Evolutionary conservation across 768 basidiomycete species (phyloP).

Genomic region (Leccinum uliginosum): DNA sequence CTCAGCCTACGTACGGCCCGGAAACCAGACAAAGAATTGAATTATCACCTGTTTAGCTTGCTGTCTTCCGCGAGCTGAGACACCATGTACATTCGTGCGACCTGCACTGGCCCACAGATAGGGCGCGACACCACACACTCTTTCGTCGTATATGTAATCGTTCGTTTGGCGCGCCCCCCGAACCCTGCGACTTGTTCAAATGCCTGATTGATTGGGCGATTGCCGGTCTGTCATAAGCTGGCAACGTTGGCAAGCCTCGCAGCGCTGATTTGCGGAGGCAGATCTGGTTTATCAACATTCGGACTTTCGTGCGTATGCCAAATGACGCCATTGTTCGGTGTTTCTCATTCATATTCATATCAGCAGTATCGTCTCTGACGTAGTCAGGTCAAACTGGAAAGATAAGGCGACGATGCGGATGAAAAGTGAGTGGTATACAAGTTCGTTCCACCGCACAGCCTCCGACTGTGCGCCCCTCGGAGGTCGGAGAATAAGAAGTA

Average conservation of each 20-base stretch:
- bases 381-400: background rate
- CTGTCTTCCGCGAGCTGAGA: background rate
- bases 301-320: background rate
- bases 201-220: constrained; percentile 3
- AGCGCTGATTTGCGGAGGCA: constrained; percentile 12
- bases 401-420: constrained; percentile 8
- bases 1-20: background rate
- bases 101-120: background rate
- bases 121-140: background rate
- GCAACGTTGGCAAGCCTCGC: background rate
- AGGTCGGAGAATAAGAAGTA: constrained; percentile 17
- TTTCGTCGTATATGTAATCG: constrained; percentile 5
- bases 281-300: constrained; percentile 2
- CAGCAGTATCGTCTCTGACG: constrained; percentile 1
- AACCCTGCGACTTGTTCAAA: constrained; percentile 2
- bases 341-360: constrained; percentile 12
- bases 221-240: background rate
- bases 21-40: constrained; percentile 14
- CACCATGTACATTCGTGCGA: constrained; percentile 7
- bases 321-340: constrained; percentile 10
- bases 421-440: background rate
- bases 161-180: constrained; percentile 3
- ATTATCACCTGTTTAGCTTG: constrained; percentile 5
- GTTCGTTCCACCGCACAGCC: constrained; percentile 5
- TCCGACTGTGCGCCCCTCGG: constrained; percentile 12